phyloP scores from a whole-genome alignment of 2,329 filamentous ascomycete species.

The Aureobasidium namibiae region DNA sequence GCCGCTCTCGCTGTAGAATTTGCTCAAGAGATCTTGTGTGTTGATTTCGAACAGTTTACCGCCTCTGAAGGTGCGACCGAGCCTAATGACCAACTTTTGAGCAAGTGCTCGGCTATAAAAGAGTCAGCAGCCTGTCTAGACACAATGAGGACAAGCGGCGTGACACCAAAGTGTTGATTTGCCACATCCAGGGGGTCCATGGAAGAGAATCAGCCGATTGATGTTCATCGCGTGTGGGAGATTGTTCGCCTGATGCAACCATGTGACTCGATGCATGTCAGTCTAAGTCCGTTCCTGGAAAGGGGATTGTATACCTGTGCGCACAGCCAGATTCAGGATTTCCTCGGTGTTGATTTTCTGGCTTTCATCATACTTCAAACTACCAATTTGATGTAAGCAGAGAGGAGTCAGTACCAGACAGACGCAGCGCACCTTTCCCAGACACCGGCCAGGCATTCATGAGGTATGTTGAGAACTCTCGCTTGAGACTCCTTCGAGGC shows the following conservation, averaged over 20 bases:
- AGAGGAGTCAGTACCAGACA: neutral
- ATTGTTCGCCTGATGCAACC: conserved; percentile 28
- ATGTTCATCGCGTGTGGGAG: conserved; percentile 33
- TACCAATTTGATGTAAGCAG: neutral
- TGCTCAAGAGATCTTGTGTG: conserved; percentile 37
- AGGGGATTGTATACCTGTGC: neutral
- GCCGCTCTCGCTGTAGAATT: conserved; percentile 41
- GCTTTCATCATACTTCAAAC: conserved; percentile 36
- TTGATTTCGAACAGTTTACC: conserved; percentile 39
- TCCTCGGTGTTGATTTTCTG: conserved; percentile 22
- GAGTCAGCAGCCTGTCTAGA: neutral
- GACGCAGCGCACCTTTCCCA: conserved; percentile 29
- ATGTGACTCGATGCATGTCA: conserved; percentile 19
- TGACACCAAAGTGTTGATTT: conserved; percentile 35
- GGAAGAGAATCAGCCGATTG: conserved; percentile 37
- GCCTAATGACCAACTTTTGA: conserved; percentile 42
- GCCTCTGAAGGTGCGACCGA: conserved; percentile 29
- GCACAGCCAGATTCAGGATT: neutral
- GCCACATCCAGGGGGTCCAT: conserved; percentile 37
- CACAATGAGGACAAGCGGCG: neutral
- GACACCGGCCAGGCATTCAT: conserved; percentile 30
- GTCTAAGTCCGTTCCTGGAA: neutral
- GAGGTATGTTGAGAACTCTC: conserved; percentile 30
- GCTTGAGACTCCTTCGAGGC: conserved; percentile 21
- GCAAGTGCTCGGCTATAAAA: conserved; percentile 36